phyloP scores from a whole-genome alignment of 805 yeast species.

The Grigorovia humatica region DNA sequence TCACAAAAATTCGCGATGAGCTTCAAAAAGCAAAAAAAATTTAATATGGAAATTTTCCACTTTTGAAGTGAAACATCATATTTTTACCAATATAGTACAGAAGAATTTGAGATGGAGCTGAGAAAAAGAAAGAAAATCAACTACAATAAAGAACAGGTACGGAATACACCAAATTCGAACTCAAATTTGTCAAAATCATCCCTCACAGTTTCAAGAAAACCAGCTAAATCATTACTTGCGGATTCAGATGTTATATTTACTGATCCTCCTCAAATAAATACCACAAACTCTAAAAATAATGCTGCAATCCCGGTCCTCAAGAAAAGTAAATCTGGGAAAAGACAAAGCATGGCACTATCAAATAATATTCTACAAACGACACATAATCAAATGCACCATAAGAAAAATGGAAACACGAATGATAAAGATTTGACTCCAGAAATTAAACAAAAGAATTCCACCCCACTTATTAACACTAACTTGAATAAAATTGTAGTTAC shows the following conservation, averaged over 20 bases:
- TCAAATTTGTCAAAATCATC: background rate
- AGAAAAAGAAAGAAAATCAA: slow-evolving; percentile 10
- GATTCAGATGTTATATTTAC: no score
- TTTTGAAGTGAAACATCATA: background rate
- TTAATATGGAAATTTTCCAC: background rate
- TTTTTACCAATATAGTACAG: no score
- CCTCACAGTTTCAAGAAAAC: background rate
- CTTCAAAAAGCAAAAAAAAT: background rate
- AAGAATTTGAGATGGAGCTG: slow-evolving; percentile 1
- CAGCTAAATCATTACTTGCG: no score
- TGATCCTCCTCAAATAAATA: no score
- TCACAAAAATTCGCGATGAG: background rate
- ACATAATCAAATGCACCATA: no score
- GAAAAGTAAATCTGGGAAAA: no score
- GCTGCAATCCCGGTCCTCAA: no score
- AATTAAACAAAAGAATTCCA: background rate
- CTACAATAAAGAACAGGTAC: slow-evolving; percentile 1
- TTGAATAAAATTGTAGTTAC: background rate
- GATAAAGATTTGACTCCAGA: no score
- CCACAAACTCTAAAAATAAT: no score
- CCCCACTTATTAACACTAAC: background rate
- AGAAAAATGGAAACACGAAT: no score
- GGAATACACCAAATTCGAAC: background rate
- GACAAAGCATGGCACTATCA: no score
- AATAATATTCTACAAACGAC: no score